These are phyloP conservation scores for Codiaeum variegatum DNA, from an alignment of 441 rosid species.

Conservation along the genomic window DNA sequence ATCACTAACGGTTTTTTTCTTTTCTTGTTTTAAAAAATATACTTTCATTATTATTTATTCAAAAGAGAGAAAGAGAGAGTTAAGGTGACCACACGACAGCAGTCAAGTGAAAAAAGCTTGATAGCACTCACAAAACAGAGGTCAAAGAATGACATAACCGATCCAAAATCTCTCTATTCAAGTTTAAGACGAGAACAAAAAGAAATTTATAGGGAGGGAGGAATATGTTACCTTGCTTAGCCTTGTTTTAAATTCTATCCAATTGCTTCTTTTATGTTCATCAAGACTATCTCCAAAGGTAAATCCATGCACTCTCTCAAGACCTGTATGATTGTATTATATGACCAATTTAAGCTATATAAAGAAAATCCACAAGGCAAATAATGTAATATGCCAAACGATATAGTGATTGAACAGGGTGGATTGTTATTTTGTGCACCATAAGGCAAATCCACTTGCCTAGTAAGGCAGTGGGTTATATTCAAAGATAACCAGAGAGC, in stretches of 20 bases:
- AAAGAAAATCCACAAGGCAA: background rate
- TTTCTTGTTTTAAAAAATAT: background rate
- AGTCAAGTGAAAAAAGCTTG: background rate
- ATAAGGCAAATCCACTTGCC: background rate
- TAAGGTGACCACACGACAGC: background rate
- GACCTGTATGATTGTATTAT: conserved; percentile 42
- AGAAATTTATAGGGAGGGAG: background rate
- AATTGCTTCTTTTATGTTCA: conserved; percentile 55
- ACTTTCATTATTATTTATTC: background rate
- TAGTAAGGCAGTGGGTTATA: background rate
- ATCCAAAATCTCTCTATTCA: background rate
- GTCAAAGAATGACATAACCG: background rate
- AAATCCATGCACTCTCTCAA: conserved; percentile 94
- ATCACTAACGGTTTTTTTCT: background rate
- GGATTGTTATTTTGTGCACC: background rate
- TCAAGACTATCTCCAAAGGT: conserved; percentile 93
- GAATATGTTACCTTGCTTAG: conserved; percentile 53
- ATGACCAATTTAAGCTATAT: background rate
- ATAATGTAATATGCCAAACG: background rate
- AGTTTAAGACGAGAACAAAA: background rate
- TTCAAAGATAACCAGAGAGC: background rate
- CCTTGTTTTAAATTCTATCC: conserved; percentile 68
- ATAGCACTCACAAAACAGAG: background rate
- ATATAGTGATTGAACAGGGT: background rate
- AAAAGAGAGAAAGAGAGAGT: background rate